Evolutionary conservation across 805 yeast genomes (phyloP), one percentile per base, ranked within the genome.

Genomic region (Kluyveromyces aestuarii): DNA sequence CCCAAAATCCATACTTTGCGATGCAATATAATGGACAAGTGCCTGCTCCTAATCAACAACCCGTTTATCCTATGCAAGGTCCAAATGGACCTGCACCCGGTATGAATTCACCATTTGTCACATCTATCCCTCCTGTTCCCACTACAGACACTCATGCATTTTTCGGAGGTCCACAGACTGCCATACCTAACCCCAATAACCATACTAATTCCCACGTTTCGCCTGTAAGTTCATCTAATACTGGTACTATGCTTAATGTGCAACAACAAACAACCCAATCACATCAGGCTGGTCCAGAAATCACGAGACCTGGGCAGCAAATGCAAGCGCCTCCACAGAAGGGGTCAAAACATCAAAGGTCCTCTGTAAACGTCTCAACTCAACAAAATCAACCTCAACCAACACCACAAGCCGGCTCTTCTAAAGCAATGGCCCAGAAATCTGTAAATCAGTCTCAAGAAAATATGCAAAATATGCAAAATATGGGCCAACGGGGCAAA

Each of bases 21-120:
- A 43, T 43, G 45, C 39, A 5, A n/a, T 43, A 3, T 35, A 21
- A 14, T 33, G 45, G 39, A 17, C 45, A n/a, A 11, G 17, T 14
- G 11, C 39, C 11, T 30, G 7, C 14, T 10, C 8, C 19, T 7
- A 17, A n/a, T 33, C 45, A 43, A 19, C 45, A 25, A 16, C 39
- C 19, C n/a, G 39, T 21, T 13, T 43, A 43, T 33, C n/a, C 39
- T 17, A 17, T 43, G 38, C 45, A 43, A 25, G 45, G 45, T 21
- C 27, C 45, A 8, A 36, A 36, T 17, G 16, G 13, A 6, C n/a
- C 13, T 14, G 33, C 16, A 16, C 14, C 9, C 2, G 45, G 39
- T 11, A 35, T 35, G 8, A 39, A 36, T 17, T n/a, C 39, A 17
- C 39, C 45, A 6, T 43, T 11, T 18, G 10, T 17, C 8, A 33